Conservation (phyloP, 371 early-diverging fungal genomes). For the Chytridiales sp. region DNA sequence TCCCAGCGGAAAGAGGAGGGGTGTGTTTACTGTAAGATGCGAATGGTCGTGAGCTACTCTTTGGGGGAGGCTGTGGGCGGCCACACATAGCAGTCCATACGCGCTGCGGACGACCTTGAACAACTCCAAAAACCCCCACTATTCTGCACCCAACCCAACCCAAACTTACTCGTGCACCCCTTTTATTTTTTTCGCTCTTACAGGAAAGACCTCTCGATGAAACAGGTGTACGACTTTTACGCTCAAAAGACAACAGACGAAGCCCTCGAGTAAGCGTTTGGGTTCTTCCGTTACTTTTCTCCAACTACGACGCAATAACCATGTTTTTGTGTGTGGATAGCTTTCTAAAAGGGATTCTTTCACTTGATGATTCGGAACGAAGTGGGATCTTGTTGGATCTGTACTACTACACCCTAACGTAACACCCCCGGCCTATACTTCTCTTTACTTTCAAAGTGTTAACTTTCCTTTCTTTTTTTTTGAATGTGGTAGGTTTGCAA, state of each 20-base stretch:
- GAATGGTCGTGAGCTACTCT: no score
- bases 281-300: no score
- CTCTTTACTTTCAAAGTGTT: not conserved
- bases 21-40: no score
- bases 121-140: no score
- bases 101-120: no score
- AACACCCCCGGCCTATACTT: not conserved
- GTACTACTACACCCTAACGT: slow-evolving; percentile 50
- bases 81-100: no score
- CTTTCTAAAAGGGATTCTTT: slow-evolving; percentile 16
- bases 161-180: no score
- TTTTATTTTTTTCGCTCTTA: no score
- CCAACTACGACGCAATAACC: no score
- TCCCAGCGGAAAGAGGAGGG: no score
- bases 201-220: slow-evolving; percentile 50
- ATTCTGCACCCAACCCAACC: no score
- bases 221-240: slow-evolving; percentile 50
- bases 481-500: slow-evolving; percentile 36
- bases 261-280: slow-evolving; percentile 29
- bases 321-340: slow-evolving; percentile 24
- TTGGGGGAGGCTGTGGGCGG: no score
- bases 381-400: slow-evolving; percentile 49
- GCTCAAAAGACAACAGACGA: slow-evolving; percentile 30
- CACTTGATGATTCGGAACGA: slow-evolving; percentile 16
- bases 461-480: not conserved